Base-by-base conservation (phyloP, 2,329 filamentous ascomycete genomes). In the Sporothrix mexicana region DNA sequence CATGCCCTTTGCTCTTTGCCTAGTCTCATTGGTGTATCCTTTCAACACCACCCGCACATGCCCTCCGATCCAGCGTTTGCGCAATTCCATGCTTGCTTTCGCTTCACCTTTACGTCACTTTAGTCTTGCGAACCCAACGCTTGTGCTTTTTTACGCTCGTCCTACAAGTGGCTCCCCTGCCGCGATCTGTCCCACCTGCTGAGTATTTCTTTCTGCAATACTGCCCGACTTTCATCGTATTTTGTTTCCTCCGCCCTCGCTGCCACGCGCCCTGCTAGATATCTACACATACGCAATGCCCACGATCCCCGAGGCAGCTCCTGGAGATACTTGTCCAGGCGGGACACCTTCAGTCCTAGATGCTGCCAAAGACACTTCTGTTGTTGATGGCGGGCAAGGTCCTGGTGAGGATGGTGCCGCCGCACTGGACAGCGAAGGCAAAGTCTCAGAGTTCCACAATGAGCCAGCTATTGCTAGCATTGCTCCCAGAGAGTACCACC, bases 351-450 rank as follows among this genome's bases (percentile, higher is more conserved):
- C 75, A 57, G 76, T 77, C 17, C n/a, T 17, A n/a, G 53, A 70
- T 30, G 41, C 15, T 70, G 68, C 15, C 61, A 53, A 47, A 30
- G 53, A 7, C 51, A 20, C 20, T 70, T 53, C 30, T 17, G n/a
- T 59, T 23, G 80, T 78, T 73, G 79, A 83, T 75, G 78, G 69
- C 76, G 25, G 9, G 15, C 51, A 23, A 55, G 51, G 81, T 77
- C 77, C 81, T 74, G 80, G 81, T 80, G 82, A 84, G 79, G 82
- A 84, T 78, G 84, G 84, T 79, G 85, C 84, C 78, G 80, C 86
- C 77, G 83, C 85, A 76, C 81, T 82, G 41, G 87, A 87, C 78
- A 82, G 79, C 78, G 82, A 84, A 68, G 80, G 82, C 73, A 79
- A 80, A 59, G 75, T 20, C 4, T 10, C 36, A 7, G n/a, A 36